Percentiles rank a stretch among this genome's conserved stretches.
Evolutionary conservation across 2,329 filamentous ascomycete species (phyloP).

Genomic region (Exophiala calicioides): DNA sequence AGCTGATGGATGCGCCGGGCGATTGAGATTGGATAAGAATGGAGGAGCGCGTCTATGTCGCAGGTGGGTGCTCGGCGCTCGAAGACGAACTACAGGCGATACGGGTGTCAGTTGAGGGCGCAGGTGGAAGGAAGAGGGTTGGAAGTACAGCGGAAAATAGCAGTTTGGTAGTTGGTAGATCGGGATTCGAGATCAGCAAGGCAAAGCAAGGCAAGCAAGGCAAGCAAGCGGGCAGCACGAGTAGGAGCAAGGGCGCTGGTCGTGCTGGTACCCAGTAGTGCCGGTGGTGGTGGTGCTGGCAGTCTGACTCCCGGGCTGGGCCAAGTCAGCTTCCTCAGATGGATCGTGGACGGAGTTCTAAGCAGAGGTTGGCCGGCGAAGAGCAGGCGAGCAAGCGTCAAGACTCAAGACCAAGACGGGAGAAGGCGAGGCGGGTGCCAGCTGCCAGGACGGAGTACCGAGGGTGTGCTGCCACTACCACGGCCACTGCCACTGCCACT

Average conservation of each 20-base stretch:
- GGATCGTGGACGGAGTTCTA: too few species aligned
- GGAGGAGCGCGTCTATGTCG: constrained; percentile 11
- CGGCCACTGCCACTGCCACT: too few species aligned
- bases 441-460: too few species aligned
- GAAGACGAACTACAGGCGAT: constrained; percentile 14
- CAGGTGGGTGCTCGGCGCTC: neutral
- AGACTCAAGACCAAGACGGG: too few species aligned
- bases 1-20: constrained; percentile 10
- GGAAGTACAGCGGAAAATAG: constrained; percentile 9
- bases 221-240: too few species aligned
- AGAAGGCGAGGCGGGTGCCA: too few species aligned
- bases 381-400: too few species aligned
- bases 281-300: constrained; percentile 4
- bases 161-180: constrained; percentile 11
- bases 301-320: too few species aligned
- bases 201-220: too few species aligned
- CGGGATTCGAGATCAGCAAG: constrained; percentile 16
- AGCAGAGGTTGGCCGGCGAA: too few species aligned
- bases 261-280: constrained; percentile 3
- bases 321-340: too few species aligned
- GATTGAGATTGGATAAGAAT: constrained; percentile 9
- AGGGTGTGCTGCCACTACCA: too few species aligned
- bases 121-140: constrained; percentile 12
- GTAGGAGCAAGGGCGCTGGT: constrained; percentile 6
- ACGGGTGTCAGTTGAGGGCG: constrained; percentile 5